phyloP scores from a whole-genome alignment of 108 stramenopile genomes.

The Cylindrotheca fusiformis region DNA sequence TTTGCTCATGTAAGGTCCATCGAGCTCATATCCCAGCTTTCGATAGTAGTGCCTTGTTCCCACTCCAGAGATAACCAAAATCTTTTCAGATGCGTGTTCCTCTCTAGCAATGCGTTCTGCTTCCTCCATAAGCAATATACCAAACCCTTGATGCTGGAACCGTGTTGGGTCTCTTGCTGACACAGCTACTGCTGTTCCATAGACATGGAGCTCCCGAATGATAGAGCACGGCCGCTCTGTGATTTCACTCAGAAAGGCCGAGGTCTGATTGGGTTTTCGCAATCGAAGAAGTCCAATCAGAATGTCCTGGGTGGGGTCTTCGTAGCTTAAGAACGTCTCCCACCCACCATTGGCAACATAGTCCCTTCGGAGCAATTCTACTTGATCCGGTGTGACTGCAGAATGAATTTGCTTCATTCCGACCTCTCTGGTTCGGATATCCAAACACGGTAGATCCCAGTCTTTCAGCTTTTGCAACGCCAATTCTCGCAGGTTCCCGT shows the following conservation, averaged over 20 bases:
- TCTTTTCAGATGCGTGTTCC: conserved; percentile 88
- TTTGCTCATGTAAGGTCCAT: conserved; percentile 91
- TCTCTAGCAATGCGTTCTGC: conserved; percentile 91
- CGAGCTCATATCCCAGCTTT: conserved; percentile 90
- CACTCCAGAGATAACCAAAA: conserved; percentile 94
- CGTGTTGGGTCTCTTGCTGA: conserved; percentile 84
- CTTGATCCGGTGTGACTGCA: conserved; percentile 86
- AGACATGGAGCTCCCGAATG: conserved; percentile 94
- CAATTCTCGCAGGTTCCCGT: conserved; percentile 92
- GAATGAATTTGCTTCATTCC: conserved; percentile 95
- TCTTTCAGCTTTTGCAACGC: conserved; percentile 85
- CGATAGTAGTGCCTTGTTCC: conserved; percentile 96
- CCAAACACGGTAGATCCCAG: conserved; percentile 85
- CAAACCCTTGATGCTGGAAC: conserved; percentile 97
- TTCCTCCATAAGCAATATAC: conserved; percentile 93
- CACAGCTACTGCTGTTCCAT: conserved; percentile 93
- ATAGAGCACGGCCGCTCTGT: conserved; percentile 71
- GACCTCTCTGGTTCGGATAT: conserved; percentile 93
- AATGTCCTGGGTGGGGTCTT: conserved; percentile 91
- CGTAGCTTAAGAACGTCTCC: conserved; percentile 94
- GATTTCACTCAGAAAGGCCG: conserved; percentile 39
- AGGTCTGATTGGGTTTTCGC: conserved; percentile 35
- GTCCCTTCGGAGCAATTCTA: conserved; percentile 91
- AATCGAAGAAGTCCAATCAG: conserved; percentile 72
- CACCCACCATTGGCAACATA: conserved; percentile 94